Conservation (phyloP, 179 eudicot species). For the Silene noctiflora region DNA sequence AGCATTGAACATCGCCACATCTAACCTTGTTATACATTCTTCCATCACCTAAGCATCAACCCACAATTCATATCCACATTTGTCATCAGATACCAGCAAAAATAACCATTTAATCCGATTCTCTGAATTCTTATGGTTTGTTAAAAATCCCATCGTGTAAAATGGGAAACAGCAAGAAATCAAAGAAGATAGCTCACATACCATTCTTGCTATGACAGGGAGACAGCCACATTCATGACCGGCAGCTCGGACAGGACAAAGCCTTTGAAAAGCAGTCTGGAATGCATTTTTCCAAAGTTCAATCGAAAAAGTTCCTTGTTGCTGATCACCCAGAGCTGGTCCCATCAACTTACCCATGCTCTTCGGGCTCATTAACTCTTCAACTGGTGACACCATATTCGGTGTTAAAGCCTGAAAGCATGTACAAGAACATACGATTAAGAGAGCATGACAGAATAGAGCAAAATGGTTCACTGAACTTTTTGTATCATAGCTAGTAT, state of each 20-base stretch:
- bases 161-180: too few relatives aligned
- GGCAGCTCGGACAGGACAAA: constrained; percentile 87
- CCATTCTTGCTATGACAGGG: constrained; percentile 76
- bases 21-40: constrained; percentile 75
- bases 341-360: constrained; percentile 47
- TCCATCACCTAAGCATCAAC: constrained; percentile 65
- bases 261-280: constrained; percentile 65
- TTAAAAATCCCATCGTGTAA: too few relatives aligned
- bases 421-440: not conserved
- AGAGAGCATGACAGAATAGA: too few relatives aligned
- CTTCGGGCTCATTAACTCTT: constrained; percentile 40
- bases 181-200: constrained; percentile 18
- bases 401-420: constrained; percentile 68
- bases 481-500: too few relatives aligned
- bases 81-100: not conserved
- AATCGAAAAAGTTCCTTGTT: constrained; percentile 64
- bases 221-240: constrained; percentile 96
- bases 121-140: too few relatives aligned
- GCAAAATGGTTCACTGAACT: too few relatives aligned
- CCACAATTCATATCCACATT: not conserved
- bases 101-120: too few relatives aligned
- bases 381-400: constrained; percentile 72
- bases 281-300: constrained; percentile 81
- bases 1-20: constrained; percentile 96
- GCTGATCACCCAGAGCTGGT: constrained; percentile 70